Base-by-base conservation (phyloP, 495 filamentous ascomycete species). In the Penicillium coprophilum region DNA sequence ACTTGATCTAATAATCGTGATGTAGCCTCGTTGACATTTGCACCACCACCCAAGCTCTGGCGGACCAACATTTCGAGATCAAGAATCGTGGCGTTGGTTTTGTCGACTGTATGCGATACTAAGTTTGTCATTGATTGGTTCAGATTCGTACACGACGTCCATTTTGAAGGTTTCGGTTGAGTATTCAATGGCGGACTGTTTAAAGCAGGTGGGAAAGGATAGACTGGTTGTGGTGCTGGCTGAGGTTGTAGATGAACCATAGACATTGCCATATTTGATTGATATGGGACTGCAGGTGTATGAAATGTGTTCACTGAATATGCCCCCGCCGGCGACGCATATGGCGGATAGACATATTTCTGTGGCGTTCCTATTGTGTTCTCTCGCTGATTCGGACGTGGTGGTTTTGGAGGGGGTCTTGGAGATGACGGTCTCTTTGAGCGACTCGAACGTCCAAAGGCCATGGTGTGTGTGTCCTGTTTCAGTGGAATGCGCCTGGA, bases 1-100 rank as follows among this genome's bases (percentile, higher is more conserved):
- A 89, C 77, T 28, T 80, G 61, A 66, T 87, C 77, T 43, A 91
- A 72, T 49, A 81, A 82, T 38, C 50, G 40, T 6, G 61, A 56
- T 8, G 63, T 58, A 6, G 47, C 71, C 65, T 38, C 78, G 76
- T 58, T 90, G 79, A 63, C 47, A 46, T 68, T 65, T 13, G 56
- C 34, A n/a, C 62, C 60, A 6, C 57, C 59, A 6, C 49, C 23
- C 2, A 65, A 15, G 27, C 63, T 56, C n/a, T 57, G 56, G 5
- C 45, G 38, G 7, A 65, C 54, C 10, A 65, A 39, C 2, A 48
- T 20, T 10, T 65, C 59, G 1, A 65, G 56, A 4, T 65, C 63
- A 12, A 50, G 19, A 10, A 62, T 62, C 2, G 63, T 65, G 6
- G 63, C 56, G 46, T 65, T 62, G 21, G 63, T 57, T 32, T 62